Evolutionary conservation across 2,329 filamentous ascomycete species (phyloP).

Genomic region (Scorias spongiosa): DNA sequence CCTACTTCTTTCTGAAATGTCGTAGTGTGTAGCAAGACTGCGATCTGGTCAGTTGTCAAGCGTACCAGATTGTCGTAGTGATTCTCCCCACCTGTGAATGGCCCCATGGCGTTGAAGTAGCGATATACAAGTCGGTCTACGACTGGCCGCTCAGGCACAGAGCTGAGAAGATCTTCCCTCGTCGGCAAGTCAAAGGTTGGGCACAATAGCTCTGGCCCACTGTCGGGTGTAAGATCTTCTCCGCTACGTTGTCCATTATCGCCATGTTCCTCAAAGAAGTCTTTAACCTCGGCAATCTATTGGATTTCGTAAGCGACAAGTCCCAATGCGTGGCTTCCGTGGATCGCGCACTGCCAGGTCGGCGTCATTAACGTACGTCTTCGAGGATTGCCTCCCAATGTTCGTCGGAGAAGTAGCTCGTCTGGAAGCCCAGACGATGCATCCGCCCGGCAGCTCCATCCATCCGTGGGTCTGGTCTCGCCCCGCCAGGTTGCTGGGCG

Average conservation of each 20-base stretch:
- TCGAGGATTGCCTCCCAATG: not conserved
- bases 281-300: not conserved
- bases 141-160: not conserved
- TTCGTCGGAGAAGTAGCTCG: not conserved
- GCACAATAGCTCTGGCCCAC: not conserved
- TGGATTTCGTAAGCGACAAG: not conserved
- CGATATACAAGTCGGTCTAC: not conserved
- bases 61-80: not conserved
- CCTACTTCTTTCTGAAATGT: not conserved
- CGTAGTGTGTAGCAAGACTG: not conserved
- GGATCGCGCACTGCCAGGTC: not conserved
- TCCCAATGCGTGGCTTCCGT: not conserved
- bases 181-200: not conserved
- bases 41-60: not conserved
- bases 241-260: not conserved
- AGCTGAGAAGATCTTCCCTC: not conserved
- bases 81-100: not conserved
- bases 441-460: not conserved
- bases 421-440: not conserved
- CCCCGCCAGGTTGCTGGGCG: not conserved
- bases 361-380: not conserved
- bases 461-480: not conserved
- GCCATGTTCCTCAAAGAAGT: not conserved
- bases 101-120: constrained; percentile 1
- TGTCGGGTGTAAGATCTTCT: not conserved